phyloP scores from a whole-genome alignment of 148 eudicot genomes.

The Pharnaceum exiguum region DNA sequence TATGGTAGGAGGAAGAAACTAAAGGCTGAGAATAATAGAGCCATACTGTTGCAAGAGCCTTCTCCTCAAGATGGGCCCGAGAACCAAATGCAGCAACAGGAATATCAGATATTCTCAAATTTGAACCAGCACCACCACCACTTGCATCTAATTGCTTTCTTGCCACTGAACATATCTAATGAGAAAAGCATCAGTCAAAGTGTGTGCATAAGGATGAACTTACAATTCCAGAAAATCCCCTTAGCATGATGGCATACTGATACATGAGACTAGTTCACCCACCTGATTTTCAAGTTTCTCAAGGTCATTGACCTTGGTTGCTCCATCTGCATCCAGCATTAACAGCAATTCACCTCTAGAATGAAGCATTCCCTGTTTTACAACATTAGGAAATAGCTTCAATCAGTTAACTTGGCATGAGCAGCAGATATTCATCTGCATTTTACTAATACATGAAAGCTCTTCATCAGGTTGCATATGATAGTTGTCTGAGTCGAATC shows the following conservation, averaged over 20 bases:
- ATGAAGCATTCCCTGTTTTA: slow-evolving; percentile 99
- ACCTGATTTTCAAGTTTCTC: slow-evolving; percentile 98
- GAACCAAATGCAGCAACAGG: slow-evolving; percentile 75
- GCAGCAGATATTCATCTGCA: slow-evolving; percentile 9
- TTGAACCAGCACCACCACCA: slow-evolving; percentile 27
- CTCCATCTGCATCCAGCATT: slow-evolving; percentile 99
- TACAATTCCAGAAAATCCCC: neutral
- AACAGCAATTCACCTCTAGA: slow-evolving; percentile 91
- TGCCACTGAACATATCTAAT: slow-evolving; percentile 77
- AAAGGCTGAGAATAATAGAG: slow-evolving; percentile 2
- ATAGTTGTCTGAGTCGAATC: slow-evolving; percentile 40
- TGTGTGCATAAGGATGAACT: slow-evolving; percentile 1
- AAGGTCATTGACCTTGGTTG: slow-evolving; percentile 84
- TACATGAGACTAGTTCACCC: slow-evolving; percentile 11
- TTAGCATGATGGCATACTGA: neutral
- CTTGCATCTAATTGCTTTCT: slow-evolving; percentile 27
- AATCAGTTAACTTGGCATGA: slow-evolving; percentile 39
- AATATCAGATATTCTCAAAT: slow-evolving; percentile 38
- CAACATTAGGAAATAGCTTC: slow-evolving; percentile 58
- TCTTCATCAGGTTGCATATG: neutral
- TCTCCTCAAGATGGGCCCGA: slow-evolving; percentile 84
- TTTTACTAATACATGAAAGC: neutral
- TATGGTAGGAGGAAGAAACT: neutral
- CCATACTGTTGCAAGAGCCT: slow-evolving; percentile 71
- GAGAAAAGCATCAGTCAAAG: slow-evolving; percentile 28